Evolutionary conservation across 2,329 filamentous ascomycete species (phyloP).

Genomic region (Camillea tinctor): DNA sequence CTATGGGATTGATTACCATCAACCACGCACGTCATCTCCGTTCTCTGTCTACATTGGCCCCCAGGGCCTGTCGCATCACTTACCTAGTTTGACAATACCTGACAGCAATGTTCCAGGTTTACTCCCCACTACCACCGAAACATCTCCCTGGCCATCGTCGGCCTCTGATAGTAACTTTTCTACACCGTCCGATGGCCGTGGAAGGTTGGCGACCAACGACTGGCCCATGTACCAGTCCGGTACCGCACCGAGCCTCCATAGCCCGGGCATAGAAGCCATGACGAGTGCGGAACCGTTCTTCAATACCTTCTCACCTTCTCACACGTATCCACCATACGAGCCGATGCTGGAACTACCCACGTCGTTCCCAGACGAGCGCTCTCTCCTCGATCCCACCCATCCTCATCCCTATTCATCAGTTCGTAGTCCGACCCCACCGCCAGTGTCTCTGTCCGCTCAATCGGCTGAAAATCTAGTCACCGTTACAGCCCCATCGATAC

Average conservation of each 20-base stretch:
- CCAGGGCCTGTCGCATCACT: conserved; percentile 19
- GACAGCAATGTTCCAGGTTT: conserved; percentile 33
- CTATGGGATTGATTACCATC: conserved; percentile 25
- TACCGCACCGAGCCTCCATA: conserved; percentile 18
- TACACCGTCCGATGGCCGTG: conserved; percentile 40
- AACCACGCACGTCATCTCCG: conserved; percentile 31
- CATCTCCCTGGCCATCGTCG: conserved; percentile 43
- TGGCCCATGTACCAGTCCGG: conserved; percentile 20
- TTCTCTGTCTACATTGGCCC: conserved; percentile 28
- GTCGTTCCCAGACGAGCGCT: conserved; percentile 36
- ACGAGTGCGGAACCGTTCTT: conserved; percentile 29
- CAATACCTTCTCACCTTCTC: conserved; percentile 25
- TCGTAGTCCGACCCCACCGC: conserved; percentile 49
- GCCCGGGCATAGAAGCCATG: conserved; percentile 28
- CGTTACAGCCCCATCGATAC: conserved; percentile 39
- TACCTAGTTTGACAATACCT: conserved; percentile 33
- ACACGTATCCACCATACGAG: conserved; percentile 33
- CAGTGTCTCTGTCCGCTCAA: conserved; percentile 43
- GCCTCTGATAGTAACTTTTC: conserved; percentile 49
- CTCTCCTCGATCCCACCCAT: conserved; percentile 32
- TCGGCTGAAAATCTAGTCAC: conserved; percentile 50
- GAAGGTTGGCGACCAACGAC: conserved; percentile 27
- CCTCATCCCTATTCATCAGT: conserved; percentile 42
- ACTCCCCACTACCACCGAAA: conserved; percentile 34
- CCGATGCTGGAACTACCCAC: conserved; percentile 36